phyloP scores from a whole-genome alignment of 1,139 yeast genomes.

The Tardiomyces digboiensis region DNA sequence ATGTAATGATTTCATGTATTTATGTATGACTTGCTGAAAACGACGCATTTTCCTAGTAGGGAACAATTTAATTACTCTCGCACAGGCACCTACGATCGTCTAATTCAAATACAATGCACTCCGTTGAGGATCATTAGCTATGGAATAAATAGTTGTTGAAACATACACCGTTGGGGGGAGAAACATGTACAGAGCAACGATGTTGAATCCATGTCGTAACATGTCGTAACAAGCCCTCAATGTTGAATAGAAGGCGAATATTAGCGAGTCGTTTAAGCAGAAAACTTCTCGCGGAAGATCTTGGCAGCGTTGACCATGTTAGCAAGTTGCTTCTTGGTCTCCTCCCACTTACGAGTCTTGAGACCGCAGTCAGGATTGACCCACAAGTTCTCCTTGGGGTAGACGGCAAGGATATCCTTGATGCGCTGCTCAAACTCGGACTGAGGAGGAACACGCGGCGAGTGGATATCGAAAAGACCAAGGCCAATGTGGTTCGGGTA shows the following conservation, averaged over 20 bases:
- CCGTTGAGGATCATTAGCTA: conserved; percentile 2
- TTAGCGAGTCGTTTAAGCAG: conserved; percentile 3
- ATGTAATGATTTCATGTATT: too few relatives aligned
- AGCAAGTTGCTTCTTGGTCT: conserved; percentile 69
- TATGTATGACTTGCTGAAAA: too few relatives aligned
- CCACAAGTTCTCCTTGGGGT: conserved; percentile 98
- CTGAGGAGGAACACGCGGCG: conserved; percentile 98
- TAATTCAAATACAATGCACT: conserved; percentile 1
- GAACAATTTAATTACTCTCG: conserved; percentile 2
- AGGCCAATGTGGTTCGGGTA: conserved; percentile 99
- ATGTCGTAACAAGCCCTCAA: conserved; percentile 1
- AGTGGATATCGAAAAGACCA: conserved; percentile 98
- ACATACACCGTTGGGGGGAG: background rate
- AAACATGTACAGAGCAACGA: background rate
- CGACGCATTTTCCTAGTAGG: too few relatives aligned
- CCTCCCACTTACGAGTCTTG: conserved; percentile 96
- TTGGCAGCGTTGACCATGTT: conserved; percentile 99
- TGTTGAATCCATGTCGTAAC: conserved; percentile 1
- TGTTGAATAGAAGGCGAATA: conserved; percentile 1
- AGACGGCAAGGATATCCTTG: conserved; percentile 88
- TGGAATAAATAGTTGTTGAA: conserved; percentile 2
- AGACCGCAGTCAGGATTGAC: conserved; percentile 99
- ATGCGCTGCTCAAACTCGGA: conserved; percentile 93
- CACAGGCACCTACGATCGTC: conserved; percentile 2
- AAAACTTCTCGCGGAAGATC: conserved; percentile 66